A percentile compares a stretch with the other conserved stretches of the same genome.
Conservation (phyloP, 176 grass and related monocot species). For the Carex pumila region DNA sequence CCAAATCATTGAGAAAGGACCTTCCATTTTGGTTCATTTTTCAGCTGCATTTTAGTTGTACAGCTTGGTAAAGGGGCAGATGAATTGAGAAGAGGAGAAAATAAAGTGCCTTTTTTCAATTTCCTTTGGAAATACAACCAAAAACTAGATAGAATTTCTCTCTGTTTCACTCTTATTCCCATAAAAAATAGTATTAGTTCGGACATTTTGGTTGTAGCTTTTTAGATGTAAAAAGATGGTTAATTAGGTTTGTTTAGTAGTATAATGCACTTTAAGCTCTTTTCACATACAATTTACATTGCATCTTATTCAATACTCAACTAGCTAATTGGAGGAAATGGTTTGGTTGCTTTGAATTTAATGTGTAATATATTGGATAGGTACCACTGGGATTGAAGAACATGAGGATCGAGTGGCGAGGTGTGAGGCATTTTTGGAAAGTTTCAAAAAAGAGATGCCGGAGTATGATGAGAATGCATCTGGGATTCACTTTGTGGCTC, state of each 20-base stretch:
- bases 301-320: background rate
- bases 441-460: conserved; percentile 39
- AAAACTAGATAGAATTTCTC: background rate
- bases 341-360: background rate
- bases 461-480: conserved; percentile 56
- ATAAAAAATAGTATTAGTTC: background rate
- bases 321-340: background rate
- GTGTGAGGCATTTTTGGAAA: conserved; percentile 37
- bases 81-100: background rate
- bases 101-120: background rate
- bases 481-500: conserved; percentile 65
- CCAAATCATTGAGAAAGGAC: background rate
- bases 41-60: background rate
- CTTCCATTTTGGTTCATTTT: background rate
- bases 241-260: background rate
- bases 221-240: background rate
- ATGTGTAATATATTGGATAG: background rate
- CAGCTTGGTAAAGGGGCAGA: background rate
- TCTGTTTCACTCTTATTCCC: background rate
- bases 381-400: background rate
- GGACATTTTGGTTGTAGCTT: background rate
- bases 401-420: conserved; percentile 30
- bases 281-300: background rate
- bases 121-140: background rate
- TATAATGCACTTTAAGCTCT: background rate